A percentile compares a stretch with the other conserved stretches of the same genome.
These are phyloP conservation scores for Cymodocea nodosa DNA, from an alignment of 116 monocot species.

Conservation along the genomic window DNA sequence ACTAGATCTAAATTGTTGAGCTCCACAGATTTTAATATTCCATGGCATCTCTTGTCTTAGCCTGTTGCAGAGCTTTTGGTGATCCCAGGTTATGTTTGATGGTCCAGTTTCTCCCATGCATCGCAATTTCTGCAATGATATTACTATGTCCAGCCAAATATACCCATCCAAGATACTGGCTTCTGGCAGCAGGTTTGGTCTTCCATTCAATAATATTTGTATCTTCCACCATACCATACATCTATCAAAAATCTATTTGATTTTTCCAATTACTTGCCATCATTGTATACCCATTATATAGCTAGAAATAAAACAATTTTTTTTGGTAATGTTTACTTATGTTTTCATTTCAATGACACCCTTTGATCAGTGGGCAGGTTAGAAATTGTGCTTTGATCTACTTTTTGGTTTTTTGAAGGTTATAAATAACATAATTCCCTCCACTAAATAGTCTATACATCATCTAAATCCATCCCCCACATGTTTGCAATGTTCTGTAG, in stretches of 20 bases:
- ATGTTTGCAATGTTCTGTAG: neutral
- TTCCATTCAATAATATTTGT: neutral
- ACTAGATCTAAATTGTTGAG: neutral
- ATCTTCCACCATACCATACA: neutral
- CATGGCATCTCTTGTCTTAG: constrained; percentile 10
- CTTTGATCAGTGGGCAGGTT: too few species aligned
- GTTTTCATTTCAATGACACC: too few species aligned
- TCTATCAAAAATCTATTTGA: too few species aligned
- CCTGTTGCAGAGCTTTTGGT: constrained; percentile 52
- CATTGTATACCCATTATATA: too few species aligned
- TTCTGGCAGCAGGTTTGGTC: constrained; percentile 52
- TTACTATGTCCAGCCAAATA: constrained; percentile 65
- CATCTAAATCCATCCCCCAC: too few species aligned
- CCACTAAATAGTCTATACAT: too few species aligned
- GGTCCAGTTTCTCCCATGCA: constrained; percentile 40
- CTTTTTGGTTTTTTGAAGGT: too few species aligned
- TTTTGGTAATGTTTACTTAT: too few species aligned
- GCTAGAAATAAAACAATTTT: too few species aligned
- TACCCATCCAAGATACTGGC: constrained; percentile 78
- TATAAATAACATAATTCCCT: too few species aligned
- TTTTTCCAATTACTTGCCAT: too few species aligned
- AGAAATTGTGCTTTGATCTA: too few species aligned
- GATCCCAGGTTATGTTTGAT: constrained; percentile 68
- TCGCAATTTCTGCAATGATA: constrained; percentile 49
- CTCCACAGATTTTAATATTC: neutral